Evolutionary conservation across 768 basidiomycete species (phyloP).

Genomic region (Tubosaeta brunneosetosa): DNA sequence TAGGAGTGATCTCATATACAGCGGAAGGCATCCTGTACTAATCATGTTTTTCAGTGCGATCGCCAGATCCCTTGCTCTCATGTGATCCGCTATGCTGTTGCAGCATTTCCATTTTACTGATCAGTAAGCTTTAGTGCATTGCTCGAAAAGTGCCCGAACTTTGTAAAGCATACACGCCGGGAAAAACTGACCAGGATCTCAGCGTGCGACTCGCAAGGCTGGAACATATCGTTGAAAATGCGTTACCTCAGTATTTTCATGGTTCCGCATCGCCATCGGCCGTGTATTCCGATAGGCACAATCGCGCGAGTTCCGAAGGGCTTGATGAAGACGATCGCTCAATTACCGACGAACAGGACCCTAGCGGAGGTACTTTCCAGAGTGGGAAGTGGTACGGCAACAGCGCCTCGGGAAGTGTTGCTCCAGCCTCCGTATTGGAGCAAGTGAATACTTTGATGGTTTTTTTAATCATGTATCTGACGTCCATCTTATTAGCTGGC

Average conservation of each 20-base stretch:
- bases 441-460: constrained; percentile 48
- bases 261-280: constrained; percentile 35
- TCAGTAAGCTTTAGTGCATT: constrained; percentile 50
- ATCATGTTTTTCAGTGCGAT: constrained; percentile 58
- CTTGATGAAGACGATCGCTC: constrained; percentile 66
- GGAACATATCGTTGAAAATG: constrained; percentile 77
- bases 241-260: constrained; percentile 68
- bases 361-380: constrained; percentile 71
- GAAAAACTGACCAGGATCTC: constrained; percentile 80
- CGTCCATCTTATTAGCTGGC: constrained; percentile 40
- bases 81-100: constrained; percentile 34
- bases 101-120: constrained; percentile 9
- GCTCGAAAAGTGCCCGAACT: constrained; percentile 84
- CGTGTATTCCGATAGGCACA: constrained; percentile 32
- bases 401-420: constrained; percentile 79
- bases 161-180: constrained; percentile 85
- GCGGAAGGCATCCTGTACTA: constrained; percentile 14
- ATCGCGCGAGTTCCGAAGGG: constrained; percentile 45
- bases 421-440: constrained; percentile 72
- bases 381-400: constrained; percentile 85
- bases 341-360: constrained; percentile 74
- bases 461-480: constrained; percentile 19
- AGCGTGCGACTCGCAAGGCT: constrained; percentile 67
- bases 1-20: constrained; percentile 22
- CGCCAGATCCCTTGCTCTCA: constrained; percentile 82